Conservation (phyloP, 805 yeast genomes). For the Candida ponderosae region DNA sequence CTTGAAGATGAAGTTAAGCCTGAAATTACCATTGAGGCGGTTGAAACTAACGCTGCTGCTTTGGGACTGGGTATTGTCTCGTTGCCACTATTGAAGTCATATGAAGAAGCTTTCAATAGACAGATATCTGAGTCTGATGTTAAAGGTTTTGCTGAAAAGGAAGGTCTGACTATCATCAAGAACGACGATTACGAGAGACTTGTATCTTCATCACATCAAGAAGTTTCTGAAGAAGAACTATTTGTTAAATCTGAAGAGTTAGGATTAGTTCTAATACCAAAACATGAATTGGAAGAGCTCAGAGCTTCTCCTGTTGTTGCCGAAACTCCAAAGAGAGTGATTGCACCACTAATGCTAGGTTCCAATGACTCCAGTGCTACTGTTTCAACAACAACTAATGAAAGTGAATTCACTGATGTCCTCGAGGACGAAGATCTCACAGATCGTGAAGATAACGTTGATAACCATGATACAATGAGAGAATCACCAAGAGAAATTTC, state of each 20-base stretch:
- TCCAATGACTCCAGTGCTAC: slow-evolving; percentile 17
- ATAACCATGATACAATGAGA: no score
- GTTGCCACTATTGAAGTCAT: no score
- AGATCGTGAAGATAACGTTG: no score
- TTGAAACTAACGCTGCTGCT: slow-evolving; percentile 3
- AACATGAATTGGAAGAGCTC: slow-evolving; percentile 1
- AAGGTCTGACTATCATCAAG: no score
- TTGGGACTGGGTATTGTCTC: slow-evolving; percentile 2
- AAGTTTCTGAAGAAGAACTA: not conserved
- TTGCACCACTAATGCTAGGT: slow-evolving; percentile 2
- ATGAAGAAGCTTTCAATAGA: no score
- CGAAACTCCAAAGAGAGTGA: no score
- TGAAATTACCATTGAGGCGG: not conserved
- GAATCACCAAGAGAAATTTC: not conserved
- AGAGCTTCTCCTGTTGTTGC: no score
- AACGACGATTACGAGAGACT: no score
- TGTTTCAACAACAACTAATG: slow-evolving; percentile 16
- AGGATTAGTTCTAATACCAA: slow-evolving; percentile 1
- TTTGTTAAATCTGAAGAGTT: not conserved
- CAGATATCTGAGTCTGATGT: no score
- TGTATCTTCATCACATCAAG: no score
- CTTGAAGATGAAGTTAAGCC: slow-evolving; percentile 1
- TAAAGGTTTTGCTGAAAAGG: no score
- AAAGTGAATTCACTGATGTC: slow-evolving; percentile 21
- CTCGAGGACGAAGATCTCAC: no score